Evolutionary conservation across 345 rosid genomes (phyloP).

Genomic region (Leavenworthia alabamica): DNA sequence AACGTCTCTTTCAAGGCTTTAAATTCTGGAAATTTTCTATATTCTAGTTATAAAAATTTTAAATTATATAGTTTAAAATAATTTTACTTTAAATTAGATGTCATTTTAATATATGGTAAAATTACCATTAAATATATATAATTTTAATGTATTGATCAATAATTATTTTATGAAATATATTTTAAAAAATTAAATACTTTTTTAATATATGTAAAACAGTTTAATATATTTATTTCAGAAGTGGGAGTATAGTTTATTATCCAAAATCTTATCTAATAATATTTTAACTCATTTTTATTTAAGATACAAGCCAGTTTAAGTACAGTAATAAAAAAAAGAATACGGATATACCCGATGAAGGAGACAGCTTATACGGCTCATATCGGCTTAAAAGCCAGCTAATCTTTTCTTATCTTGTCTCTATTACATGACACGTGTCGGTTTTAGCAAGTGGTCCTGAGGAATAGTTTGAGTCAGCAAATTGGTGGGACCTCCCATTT

Average conservation of each 20-base stretch:
- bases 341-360: slow-evolving; percentile 3
- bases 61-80: too few relatives aligned
- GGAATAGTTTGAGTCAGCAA: slow-evolving; percentile 31
- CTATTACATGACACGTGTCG: slow-evolving; percentile 21
- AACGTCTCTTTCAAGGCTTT: slow-evolving; percentile 10
- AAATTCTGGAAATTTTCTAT: not conserved
- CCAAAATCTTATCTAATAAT: too few relatives aligned
- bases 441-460: slow-evolving; percentile 25
- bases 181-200: too few relatives aligned
- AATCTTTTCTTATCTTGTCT: not conserved
- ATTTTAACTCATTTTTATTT: not conserved
- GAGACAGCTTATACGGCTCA: slow-evolving; percentile 26
- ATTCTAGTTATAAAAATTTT: not conserved
- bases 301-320: not conserved
- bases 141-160: too few relatives aligned
- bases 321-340: not conserved
- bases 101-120: too few relatives aligned
- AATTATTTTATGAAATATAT: too few relatives aligned
- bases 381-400: slow-evolving; percentile 14
- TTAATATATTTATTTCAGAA: too few relatives aligned
- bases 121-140: too few relatives aligned
- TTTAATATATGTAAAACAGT: too few relatives aligned
- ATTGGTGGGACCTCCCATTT: slow-evolving; percentile 9
- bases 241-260: too few relatives aligned
- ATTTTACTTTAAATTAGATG: too few relatives aligned